Conservation (phyloP, 2,329 filamentous ascomycete genomes). For the Ophiostoma montium region DNA sequence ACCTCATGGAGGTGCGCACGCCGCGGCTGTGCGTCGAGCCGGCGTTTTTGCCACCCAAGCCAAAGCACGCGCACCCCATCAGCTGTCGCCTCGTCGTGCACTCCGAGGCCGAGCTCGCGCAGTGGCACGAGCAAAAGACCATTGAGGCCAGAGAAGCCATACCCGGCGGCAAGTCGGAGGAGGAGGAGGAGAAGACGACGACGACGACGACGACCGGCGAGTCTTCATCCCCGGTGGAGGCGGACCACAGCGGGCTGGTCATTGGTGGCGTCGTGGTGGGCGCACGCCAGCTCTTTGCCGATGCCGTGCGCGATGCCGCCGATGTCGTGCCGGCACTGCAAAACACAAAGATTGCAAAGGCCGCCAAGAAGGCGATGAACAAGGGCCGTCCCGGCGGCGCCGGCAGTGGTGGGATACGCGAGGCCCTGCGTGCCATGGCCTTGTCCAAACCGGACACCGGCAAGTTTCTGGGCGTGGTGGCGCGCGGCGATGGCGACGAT, state of each 20-base stretch:
- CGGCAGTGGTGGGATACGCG: background rate
- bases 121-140: slow-evolving; percentile 24
- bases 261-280: slow-evolving; percentile 42
- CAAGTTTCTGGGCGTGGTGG: slow-evolving; percentile 27
- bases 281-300: slow-evolving; percentile 22
- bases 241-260: slow-evolving; percentile 17
- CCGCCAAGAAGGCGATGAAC: background rate
- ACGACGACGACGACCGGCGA: slow-evolving; percentile 6
- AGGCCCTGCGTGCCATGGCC: slow-evolving; percentile 9
- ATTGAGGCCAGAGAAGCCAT: slow-evolving; percentile 26
- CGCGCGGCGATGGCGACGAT: slow-evolving; percentile 31
- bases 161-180: slow-evolving; percentile 15
- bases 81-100: slow-evolving; percentile 57
- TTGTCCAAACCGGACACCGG: background rate
- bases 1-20: slow-evolving; percentile 86
- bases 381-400: background rate
- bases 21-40: slow-evolving; percentile 77
- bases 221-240: too few relatives aligned
- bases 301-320: slow-evolving; percentile 5
- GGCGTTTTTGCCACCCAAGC: slow-evolving; percentile 69
- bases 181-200: slow-evolving; percentile 2
- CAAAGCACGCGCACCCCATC: slow-evolving; percentile 63
- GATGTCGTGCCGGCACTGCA: background rate
- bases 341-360: background rate
- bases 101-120: slow-evolving; percentile 32